Evolutionary conservation across 1,139 yeast genomes (phyloP).

Genomic region (Magnusiomyces clavatus): DNA sequence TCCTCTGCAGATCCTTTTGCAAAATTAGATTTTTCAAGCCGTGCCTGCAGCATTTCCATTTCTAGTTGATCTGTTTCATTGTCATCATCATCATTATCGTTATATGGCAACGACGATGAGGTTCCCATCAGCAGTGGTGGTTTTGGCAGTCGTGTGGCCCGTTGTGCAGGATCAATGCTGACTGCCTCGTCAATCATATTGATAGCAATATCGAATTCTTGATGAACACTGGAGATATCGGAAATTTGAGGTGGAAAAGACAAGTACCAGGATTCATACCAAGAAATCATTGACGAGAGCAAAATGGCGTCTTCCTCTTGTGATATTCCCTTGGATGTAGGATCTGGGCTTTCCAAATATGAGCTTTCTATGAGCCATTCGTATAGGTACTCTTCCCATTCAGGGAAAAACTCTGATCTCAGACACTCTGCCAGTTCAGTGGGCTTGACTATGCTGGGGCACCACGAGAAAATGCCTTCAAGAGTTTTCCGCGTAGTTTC

Average conservation of each 20-base stretch:
- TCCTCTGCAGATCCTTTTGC: too few relatives aligned
- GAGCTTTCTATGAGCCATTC: slow-evolving; percentile 25
- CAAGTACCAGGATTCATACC: slow-evolving; percentile 30
- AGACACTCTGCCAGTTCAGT: slow-evolving; percentile 24
- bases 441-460: slow-evolving; percentile 17
- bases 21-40: too few relatives aligned
- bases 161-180: slow-evolving; percentile 6
- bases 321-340: too few relatives aligned
- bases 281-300: slow-evolving; percentile 13
- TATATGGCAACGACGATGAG: too few relatives aligned
- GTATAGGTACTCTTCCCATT: slow-evolving; percentile 27
- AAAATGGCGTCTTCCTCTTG: too few relatives aligned
- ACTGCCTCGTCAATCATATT: slow-evolving; percentile 31
- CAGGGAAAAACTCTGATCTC: slow-evolving; percentile 29
- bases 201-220: slow-evolving; percentile 26
- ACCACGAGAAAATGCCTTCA: slow-evolving; percentile 26
- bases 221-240: slow-evolving; percentile 19
- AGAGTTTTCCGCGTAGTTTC: slow-evolving; percentile 11
- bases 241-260: slow-evolving; percentile 23
- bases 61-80: too few relatives aligned
- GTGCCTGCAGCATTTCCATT: too few relatives aligned
- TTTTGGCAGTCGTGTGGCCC: slow-evolving; percentile 3
- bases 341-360: slow-evolving; percentile 17
- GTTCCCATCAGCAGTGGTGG: slow-evolving; percentile 4
- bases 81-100: too few relatives aligned